These are phyloP conservation scores for Aspergillus avenaceus DNA, from an alignment of 495 filamentous ascomycete species.

Conservation along the genomic window DNA sequence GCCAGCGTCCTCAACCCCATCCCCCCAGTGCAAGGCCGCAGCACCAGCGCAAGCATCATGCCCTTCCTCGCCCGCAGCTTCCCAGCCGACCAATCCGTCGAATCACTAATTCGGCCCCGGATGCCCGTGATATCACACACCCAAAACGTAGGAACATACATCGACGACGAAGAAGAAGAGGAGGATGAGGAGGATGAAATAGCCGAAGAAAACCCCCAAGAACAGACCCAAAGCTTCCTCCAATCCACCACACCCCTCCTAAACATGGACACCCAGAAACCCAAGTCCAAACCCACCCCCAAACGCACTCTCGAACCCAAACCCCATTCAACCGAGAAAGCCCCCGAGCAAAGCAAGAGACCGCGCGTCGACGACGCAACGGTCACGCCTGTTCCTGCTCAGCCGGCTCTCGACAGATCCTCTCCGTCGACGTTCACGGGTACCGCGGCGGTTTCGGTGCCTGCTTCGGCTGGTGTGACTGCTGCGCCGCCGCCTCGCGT, in stretches of 20 bases:
- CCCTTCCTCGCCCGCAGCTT: conserved; percentile 66
- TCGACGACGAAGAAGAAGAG: conserved; percentile 29
- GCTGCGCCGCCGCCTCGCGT: conserved; percentile 2
- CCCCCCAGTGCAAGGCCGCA: conserved; percentile 51
- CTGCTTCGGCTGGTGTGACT: background rate
- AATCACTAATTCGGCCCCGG: conserved; percentile 65
- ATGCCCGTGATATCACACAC: conserved; percentile 51
- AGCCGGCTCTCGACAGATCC: conserved; percentile 6
- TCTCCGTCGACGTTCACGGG: conserved; percentile 11
- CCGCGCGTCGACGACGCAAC: conserved; percentile 27
- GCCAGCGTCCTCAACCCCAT: conserved; percentile 77
- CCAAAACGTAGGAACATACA: conserved; percentile 23
- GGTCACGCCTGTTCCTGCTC: conserved; percentile 1
- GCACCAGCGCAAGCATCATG: conserved; percentile 62
- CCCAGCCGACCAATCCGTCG: conserved; percentile 58
- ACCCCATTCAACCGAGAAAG: background rate
- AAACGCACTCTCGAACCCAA: conserved; percentile 29
- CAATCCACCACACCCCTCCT: conserved; percentile 18
- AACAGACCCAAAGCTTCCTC: too few relatives aligned
- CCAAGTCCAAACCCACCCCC: too few relatives aligned
- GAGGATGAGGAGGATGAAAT: conserved; percentile 42
- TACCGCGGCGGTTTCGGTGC: conserved; percentile 12
- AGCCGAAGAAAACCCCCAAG: too few relatives aligned
- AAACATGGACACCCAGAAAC: conserved; percentile 20
- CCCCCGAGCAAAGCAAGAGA: conserved; percentile 27